A percentile compares a stretch with the other conserved stretches of the same genome.
phyloP scores from a whole-genome alignment of 2,329 filamentous ascomycete species.

The Aspergillus fructus region DNA sequence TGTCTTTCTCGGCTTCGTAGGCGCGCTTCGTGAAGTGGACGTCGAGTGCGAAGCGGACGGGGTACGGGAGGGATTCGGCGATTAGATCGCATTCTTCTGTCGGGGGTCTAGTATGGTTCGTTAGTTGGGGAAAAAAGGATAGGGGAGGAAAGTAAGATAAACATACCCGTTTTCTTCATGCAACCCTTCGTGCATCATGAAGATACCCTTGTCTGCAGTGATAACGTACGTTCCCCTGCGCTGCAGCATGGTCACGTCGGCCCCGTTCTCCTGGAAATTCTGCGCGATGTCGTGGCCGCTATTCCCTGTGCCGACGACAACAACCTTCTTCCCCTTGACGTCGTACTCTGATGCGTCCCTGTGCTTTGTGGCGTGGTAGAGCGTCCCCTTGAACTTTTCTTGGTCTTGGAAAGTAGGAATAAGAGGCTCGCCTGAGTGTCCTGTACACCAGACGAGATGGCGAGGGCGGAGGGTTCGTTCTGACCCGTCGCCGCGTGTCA shows the following conservation, averaged over 20 bases:
- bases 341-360: constrained; percentile 39
- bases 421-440: constrained; percentile 44
- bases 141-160: neutral
- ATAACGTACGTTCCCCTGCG: constrained; percentile 53
- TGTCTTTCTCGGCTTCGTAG: constrained; percentile 42
- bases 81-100: constrained; percentile 54
- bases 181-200: constrained; percentile 46
- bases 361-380: constrained; percentile 48
- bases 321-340: constrained; percentile 45
- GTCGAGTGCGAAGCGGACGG: constrained; percentile 48
- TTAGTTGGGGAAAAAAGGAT: neutral
- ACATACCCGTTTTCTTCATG: constrained; percentile 46
- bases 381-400: constrained; percentile 42
- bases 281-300: constrained; percentile 53
- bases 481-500: constrained; percentile 26
- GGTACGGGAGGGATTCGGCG: constrained; percentile 47
- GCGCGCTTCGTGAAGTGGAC: constrained; percentile 44
- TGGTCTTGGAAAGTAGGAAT: constrained; percentile 43
- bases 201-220: constrained; percentile 44
- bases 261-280: constrained; percentile 51
- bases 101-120: constrained; percentile 35
- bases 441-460: constrained; percentile 51
- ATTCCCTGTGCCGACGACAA: constrained; percentile 52
- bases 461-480: constrained; percentile 37
- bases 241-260: constrained; percentile 55